A percentile compares a stretch with the other conserved stretches of the same genome.
Conservation (phyloP, 495 filamentous ascomycete species). For the Clohesyomyces aquaticus region DNA sequence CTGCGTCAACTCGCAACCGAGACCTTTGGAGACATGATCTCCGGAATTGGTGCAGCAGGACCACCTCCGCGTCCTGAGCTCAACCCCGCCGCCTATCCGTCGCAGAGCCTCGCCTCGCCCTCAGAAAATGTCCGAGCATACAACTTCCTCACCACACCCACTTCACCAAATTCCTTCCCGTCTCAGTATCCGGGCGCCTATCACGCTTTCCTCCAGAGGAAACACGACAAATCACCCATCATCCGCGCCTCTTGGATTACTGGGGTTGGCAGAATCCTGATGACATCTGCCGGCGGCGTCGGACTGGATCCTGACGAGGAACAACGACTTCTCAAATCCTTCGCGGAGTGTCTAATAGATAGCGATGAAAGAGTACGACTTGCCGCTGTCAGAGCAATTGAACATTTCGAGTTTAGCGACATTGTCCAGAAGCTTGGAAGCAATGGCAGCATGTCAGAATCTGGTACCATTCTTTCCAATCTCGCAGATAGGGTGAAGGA, state of each 20-base stretch:
- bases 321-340: conserved; percentile 66
- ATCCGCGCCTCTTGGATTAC: conserved; percentile 86
- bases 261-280: conserved; percentile 76
- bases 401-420: conserved; percentile 73
- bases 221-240: conserved; percentile 77
- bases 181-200: conserved; percentile 78
- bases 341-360: conserved; percentile 82
- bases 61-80: conserved; percentile 71
- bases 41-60: conserved; percentile 87
- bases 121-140: conserved; percentile 56
- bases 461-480: conserved; percentile 72
- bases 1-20: conserved; percentile 86
- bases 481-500: conserved; percentile 90
- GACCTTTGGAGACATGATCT: conserved; percentile 90
- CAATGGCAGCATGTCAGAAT: conserved; percentile 68
- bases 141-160: conserved; percentile 73
- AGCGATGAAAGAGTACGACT: conserved; percentile 88
- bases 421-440: conserved; percentile 79
- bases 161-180: conserved; percentile 81
- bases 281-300: conserved; percentile 83
- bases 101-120: conserved; percentile 63
- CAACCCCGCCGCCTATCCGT: conserved; percentile 81
- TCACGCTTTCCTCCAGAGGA: conserved; percentile 77
- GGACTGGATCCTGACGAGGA: conserved; percentile 80
- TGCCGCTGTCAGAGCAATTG: conserved; percentile 80